Evolutionary conservation across 192 early-diverging fungal genomes (phyloP), one percentile per base, ranked within the genome.

Genomic region (Umbelopsis vinacea): DNA sequence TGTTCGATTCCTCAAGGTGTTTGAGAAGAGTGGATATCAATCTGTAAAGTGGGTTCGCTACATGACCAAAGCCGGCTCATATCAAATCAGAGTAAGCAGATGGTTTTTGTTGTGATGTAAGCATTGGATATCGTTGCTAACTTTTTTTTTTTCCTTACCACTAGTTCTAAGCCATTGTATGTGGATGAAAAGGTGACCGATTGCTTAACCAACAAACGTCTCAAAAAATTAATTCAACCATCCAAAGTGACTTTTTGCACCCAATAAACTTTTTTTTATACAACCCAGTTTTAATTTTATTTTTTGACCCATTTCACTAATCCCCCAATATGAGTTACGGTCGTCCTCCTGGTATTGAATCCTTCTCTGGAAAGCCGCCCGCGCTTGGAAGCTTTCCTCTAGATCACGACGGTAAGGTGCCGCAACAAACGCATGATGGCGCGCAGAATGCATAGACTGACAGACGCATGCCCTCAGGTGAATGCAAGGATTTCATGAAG

Each of bases 31-130:
- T 53, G 93, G 93, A 77, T 99, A 99, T 79, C 90, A 95, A 73
- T 93, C 92, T 78, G 95, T 99, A 52, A 99, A 99, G 84, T 99
- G 97, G 97, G 97, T 99, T 12, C 88, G 97, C 46, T 99, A 99
- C 81, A 94, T 97, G 93, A 97, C 97, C 47, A 95, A 97, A 74
- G 96, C 97, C 5, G 94, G 93, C n/a, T 86, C 87, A 24, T 95
- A 95, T 78, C 94, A 95, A 73, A 90, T 95, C 43, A 71, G 86
- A 69, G 86, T 87, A 83, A 78, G 76, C 7, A 17, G 48, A 0
- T 6, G 40, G 0, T 43, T 43, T 4, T 43, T 43, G 6, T 6
- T 43, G 8, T 11, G 6, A 1, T 43, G 40, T 4, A 11, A 43
- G 11, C 0, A 43, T 12, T 43, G 40, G 6, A 8, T 6, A 40